These are phyloP conservation scores for Buxus sempervirens DNA, from an alignment of 164 flowering plant genomes.

Conservation along the genomic window DNA sequence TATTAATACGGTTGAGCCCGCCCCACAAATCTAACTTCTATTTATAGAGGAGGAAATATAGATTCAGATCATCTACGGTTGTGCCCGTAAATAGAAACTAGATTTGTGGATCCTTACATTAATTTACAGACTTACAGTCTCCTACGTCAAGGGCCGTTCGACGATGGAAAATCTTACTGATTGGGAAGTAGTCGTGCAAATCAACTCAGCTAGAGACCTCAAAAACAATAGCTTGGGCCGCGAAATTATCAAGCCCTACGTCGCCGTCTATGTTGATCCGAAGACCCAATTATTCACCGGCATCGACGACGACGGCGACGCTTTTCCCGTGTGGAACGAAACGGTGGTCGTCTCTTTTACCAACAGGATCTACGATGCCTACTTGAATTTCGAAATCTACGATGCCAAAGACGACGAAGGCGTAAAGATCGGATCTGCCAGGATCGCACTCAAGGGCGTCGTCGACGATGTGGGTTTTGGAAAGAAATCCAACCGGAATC, in stretches of 20 bases:
- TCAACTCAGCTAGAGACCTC: conserved; percentile 63
- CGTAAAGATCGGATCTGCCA: conserved; percentile 56
- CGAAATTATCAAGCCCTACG: conserved; percentile 68
- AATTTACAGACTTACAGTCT: no score
- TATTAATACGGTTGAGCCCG: no score
- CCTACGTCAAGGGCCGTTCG: no score
- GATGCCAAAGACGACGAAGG: conserved; percentile 42
- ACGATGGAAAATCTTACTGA: no score
- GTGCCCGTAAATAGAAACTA: no score
- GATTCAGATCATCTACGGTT: no score
- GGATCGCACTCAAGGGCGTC: conserved; percentile 40
- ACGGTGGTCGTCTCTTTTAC: conserved; percentile 47
- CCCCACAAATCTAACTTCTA: no score
- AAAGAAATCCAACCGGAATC: conserved; percentile 10
- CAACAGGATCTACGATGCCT: conserved; percentile 40
- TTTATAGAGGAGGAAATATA: no score
- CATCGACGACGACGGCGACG: conserved; percentile 58
- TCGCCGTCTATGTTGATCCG: conserved; percentile 72
- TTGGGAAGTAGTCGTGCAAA: conserved; percentile 56
- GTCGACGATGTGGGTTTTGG: conserved; percentile 53
- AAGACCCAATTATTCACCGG: conserved; percentile 46
- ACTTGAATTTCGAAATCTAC: conserved; percentile 53
- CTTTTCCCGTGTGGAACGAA: conserved; percentile 56
- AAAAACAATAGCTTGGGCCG: conserved; percentile 87
- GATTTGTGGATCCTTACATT: no score